Percentiles rank a stretch among this genome's conserved stretches.
Evolutionary conservation across 2,329 filamentous ascomycete species (phyloP).

Genomic region (Aspergillus hiratsukae): DNA sequence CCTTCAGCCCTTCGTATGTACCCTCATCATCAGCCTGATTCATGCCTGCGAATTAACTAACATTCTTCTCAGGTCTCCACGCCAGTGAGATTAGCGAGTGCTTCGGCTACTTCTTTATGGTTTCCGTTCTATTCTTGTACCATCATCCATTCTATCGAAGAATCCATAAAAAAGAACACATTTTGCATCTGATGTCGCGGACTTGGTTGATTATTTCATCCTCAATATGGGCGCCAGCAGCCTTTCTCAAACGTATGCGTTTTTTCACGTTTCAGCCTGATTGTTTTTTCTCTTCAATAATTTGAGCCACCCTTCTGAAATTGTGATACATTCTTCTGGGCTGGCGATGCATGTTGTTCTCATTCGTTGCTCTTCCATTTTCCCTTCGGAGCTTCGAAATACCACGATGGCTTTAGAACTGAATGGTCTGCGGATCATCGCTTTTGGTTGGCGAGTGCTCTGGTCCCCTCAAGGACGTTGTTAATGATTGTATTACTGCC

Average conservation of each 20-base stretch:
- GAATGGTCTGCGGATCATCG: conserved; percentile 1
- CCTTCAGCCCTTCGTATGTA: conserved; percentile 41
- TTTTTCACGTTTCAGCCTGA: conserved; percentile 21
- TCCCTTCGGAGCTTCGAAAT: conserved; percentile 17
- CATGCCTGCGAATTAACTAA: conserved; percentile 10
- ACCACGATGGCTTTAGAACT: conserved; percentile 23
- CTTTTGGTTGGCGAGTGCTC: neutral
- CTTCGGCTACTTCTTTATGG: conserved; percentile 17
- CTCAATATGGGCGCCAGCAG: conserved; percentile 27
- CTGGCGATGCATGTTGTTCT: conserved; percentile 18
- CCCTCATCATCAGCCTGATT: neutral
- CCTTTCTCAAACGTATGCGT: conserved; percentile 29
- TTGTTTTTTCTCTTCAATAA: conserved; percentile 17
- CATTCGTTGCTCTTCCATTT: neutral
- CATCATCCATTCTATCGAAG: conserved; percentile 28
- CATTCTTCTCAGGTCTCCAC: conserved; percentile 32
- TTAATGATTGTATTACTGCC: conserved; percentile 18
- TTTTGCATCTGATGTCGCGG: conserved; percentile 32
- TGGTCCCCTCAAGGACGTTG: conserved; percentile 20
- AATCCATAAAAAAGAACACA: conserved; percentile 32
- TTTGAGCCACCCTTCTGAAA: conserved; percentile 26
- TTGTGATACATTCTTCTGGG: conserved; percentile 27
- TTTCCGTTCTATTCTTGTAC: conserved; percentile 34
- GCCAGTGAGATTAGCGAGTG: conserved; percentile 32
- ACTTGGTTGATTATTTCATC: conserved; percentile 38